phyloP scores from a whole-genome alignment of 2,329 filamentous ascomycete genomes.

The Sclerotinia nivalis region DNA sequence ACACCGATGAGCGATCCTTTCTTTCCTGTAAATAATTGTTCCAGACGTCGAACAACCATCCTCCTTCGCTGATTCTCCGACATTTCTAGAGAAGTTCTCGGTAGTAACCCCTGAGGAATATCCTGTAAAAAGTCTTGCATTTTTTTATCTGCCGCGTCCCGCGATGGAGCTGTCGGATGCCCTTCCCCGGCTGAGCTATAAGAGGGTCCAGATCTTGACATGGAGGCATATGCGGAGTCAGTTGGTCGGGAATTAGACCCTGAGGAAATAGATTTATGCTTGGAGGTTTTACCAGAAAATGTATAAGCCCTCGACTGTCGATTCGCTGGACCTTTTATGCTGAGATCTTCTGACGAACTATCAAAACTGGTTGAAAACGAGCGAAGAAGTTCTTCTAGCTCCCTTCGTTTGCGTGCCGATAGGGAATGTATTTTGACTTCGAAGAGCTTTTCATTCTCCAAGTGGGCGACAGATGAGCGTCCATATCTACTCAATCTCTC shows the following conservation, averaged over 20 bases:
- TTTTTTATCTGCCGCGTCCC: slow-evolving; percentile 51
- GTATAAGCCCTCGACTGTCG: neutral
- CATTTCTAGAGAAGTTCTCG: slow-evolving; percentile 58
- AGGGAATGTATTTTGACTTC: slow-evolving; percentile 79
- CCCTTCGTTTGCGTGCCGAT: slow-evolving; percentile 69
- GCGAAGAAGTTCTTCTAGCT: slow-evolving; percentile 71
- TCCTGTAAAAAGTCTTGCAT: slow-evolving; percentile 71
- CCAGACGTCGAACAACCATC: slow-evolving; percentile 71
- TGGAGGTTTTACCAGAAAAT: slow-evolving; percentile 41
- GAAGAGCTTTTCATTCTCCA: slow-evolving; percentile 76
- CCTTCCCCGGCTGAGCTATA: slow-evolving; percentile 6
- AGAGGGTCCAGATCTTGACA: slow-evolving; percentile 47
- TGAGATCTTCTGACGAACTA: slow-evolving; percentile 42
- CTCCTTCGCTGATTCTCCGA: slow-evolving; percentile 75
- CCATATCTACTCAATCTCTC: slow-evolving; percentile 72
- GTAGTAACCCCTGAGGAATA: slow-evolving; percentile 69
- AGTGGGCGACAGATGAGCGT: slow-evolving; percentile 62
- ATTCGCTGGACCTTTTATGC: neutral
- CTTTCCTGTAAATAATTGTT: slow-evolving; percentile 81
- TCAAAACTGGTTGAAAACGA: slow-evolving; percentile 68
- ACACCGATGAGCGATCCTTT: slow-evolving; percentile 42
- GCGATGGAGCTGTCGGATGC: slow-evolving; percentile 16
- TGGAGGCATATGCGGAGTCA: slow-evolving; percentile 66
- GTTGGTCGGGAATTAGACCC: slow-evolving; percentile 45
- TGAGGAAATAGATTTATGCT: slow-evolving; percentile 25